A percentile compares a stretch with the other conserved stretches of the same genome.
Conservation (phyloP, 805 yeast genomes). For the Saccharomycopsis fodiens region DNA sequence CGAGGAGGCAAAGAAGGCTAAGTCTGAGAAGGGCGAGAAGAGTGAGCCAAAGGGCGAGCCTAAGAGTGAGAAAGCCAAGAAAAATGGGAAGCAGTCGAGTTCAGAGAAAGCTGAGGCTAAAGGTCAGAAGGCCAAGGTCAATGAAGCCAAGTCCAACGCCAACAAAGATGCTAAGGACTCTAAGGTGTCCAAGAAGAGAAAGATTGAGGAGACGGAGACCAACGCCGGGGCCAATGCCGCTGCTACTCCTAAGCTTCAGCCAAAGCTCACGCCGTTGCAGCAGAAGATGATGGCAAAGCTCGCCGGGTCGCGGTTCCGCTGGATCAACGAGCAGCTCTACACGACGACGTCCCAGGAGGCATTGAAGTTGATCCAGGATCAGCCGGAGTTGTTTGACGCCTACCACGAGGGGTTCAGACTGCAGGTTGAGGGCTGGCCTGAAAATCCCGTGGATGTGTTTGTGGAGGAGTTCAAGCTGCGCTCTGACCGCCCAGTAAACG, state of each 20-base stretch:
- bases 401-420: conserved; percentile 93
- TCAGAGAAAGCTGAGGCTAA: conserved; percentile 34
- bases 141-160: conserved; percentile 22
- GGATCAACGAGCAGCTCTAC: conserved; percentile 97
- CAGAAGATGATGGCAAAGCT: conserved; percentile 93
- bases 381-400: conserved; percentile 86
- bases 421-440: conserved; percentile 97
- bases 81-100: conserved; percentile 23
- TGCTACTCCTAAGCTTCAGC: conserved; percentile 24
- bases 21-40: conserved; percentile 17
- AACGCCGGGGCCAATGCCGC: conserved; percentile 6
- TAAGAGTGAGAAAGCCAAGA: conserved; percentile 25
- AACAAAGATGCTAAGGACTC: conserved; percentile 12
- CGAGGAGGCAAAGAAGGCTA: conserved; percentile 21
- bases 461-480: conserved; percentile 60
- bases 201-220: conserved; percentile 10
- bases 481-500: conserved; percentile 63
- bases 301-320: conserved; percentile 91
- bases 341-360: conserved; percentile 79
- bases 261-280: conserved; percentile 75
- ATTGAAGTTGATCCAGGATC: conserved; percentile 58
- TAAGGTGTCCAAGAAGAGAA: conserved; percentile 2
- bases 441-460: conserved; percentile 92
- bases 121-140: conserved; percentile 20
- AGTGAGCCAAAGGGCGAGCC: not conserved